Base-by-base conservation (phyloP, 352 stramenopile genomes). In the Elongisporangium undulatum region DNA sequence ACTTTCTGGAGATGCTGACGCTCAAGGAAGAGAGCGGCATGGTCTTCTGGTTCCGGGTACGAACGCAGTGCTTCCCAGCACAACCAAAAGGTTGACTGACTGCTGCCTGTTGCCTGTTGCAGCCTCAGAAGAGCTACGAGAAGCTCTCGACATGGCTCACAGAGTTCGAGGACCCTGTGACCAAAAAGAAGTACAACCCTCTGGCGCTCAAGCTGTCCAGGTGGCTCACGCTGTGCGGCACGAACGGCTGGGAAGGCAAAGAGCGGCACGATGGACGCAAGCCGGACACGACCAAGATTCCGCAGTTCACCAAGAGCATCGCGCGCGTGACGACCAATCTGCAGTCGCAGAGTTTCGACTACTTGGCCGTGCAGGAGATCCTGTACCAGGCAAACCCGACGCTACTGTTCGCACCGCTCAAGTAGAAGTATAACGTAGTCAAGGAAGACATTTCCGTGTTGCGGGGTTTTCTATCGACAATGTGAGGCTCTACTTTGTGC, bases 41-140 rank as follows among this genome's bases (percentile, higher is more conserved):
- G 65, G 66, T 92, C 12, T 89, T 87, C 54, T 92, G 82, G 82
- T 92, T 92, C 52, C 75, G 77, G 34, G 81, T 91, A 64, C 9
- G 74, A 70, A 23, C 8, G 24, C 5, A 45, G 19, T 9, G 24
- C 2, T 39, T 24, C 51, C n/a, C 24, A n/a, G 34, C 0, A 2
- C 26, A 2, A 21, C 51, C 3, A 19, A 17, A 15, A 8, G n/a
- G 22, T 52, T 26, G 23, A 22, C 45, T 58, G 7, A 65, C 53
- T 58, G 20, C 23, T 41, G 17, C n/a, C 38, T 58, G 3, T 41
- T 21, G 55, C 38, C 19, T 5, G n/a, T 23, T 58, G 16, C 53
- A 90, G 82, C 82, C 82, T 0, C 66, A 79, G 16, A 85, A 81
- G 51, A 89, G 68, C 54, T 89, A 77, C 54, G 75, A 84, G n/a